A percentile compares a stretch with the other conserved stretches of the same genome.
Conservation (phyloP, 2,329 filamentous ascomycete genomes). For the Laburnicola sp. region DNA sequence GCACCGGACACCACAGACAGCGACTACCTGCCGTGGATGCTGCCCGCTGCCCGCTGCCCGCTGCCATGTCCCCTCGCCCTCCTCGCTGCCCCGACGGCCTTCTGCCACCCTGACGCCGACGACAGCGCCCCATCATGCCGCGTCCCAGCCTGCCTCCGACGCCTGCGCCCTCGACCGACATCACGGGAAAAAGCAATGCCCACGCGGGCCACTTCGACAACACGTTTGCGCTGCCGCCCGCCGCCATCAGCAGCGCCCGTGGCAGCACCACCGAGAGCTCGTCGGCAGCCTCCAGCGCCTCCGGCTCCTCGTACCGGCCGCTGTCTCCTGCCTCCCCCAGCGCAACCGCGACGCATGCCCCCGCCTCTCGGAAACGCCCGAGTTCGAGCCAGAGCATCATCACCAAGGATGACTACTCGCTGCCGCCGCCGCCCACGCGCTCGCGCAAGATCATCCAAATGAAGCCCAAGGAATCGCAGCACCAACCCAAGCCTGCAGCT, state of each 20-base stretch:
- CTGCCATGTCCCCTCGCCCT: not conserved
- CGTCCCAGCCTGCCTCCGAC: constrained; percentile 70
- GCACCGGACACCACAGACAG: not conserved
- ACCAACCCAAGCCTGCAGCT: constrained; percentile 24
- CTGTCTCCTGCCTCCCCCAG: constrained; percentile 47
- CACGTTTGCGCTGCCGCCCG: constrained; percentile 75
- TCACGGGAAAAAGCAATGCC: constrained; percentile 69
- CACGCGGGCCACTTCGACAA: constrained; percentile 65
- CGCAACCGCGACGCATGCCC: constrained; percentile 32
- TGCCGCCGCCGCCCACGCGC: constrained; percentile 89
- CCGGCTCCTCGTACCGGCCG: constrained; percentile 57
- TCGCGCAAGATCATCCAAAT: constrained; percentile 98
- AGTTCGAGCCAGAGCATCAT: constrained; percentile 40
- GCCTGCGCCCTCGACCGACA: constrained; percentile 78
- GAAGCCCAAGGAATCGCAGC: constrained; percentile 64
- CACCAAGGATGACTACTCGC: constrained; percentile 69
- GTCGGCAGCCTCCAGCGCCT: constrained; percentile 52
- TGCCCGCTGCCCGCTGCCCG: constrained; percentile 1
- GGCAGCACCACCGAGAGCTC: constrained; percentile 49
- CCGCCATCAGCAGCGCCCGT: constrained; percentile 62
- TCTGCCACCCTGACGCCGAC: constrained; percentile 17
- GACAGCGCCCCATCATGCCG: constrained; percentile 59
- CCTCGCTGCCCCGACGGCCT: constrained; percentile 2
- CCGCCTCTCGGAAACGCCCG: constrained; percentile 37
- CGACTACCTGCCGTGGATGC: constrained; percentile 1